Conservation (phyloP, 805 yeast species). For the Myxozyma vanderwaltii region DNA sequence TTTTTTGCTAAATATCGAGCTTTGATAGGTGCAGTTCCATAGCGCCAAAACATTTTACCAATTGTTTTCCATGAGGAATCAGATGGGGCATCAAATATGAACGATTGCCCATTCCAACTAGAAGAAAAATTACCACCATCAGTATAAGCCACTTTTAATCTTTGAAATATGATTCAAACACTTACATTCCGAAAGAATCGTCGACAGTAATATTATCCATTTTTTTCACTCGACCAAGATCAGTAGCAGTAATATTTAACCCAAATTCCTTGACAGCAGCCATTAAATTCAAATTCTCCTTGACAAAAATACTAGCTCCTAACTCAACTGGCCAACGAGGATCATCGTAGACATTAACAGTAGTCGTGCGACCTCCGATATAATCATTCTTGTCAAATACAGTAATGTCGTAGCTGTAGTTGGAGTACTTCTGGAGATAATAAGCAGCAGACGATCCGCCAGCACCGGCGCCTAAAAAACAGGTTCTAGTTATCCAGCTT, state of each 20-base stretch:
- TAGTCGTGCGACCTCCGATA: slow-evolving; percentile 53
- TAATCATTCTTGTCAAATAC: slow-evolving; percentile 47
- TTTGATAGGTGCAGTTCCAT: slow-evolving; percentile 42
- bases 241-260: slow-evolving; percentile 30
- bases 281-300: slow-evolving; percentile 46
- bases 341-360: slow-evolving; percentile 42
- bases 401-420: slow-evolving; percentile 45
- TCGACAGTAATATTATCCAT: slow-evolving; percentile 37
- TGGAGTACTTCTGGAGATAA: slow-evolving; percentile 47
- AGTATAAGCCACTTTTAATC: background rate
- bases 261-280: slow-evolving; percentile 46
- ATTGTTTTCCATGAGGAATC: slow-evolving; percentile 24
- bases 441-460: slow-evolving; percentile 55
- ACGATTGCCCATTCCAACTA: slow-evolving; percentile 27
- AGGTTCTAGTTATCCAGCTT: too few species aligned
- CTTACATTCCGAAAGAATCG: slow-evolving; percentile 45
- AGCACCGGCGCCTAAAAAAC: slow-evolving; percentile 52
- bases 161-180: background rate
- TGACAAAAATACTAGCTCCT: slow-evolving; percentile 52
- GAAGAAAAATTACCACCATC: background rate
- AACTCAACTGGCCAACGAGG: slow-evolving; percentile 44
- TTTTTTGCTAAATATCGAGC: slow-evolving; percentile 33
- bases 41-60: slow-evolving; percentile 39
- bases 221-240: background rate
- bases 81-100: slow-evolving; percentile 19